Base-by-base conservation (phyloP, 108 stramenopile genomes). In the Cyclotella kingstonii region DNA sequence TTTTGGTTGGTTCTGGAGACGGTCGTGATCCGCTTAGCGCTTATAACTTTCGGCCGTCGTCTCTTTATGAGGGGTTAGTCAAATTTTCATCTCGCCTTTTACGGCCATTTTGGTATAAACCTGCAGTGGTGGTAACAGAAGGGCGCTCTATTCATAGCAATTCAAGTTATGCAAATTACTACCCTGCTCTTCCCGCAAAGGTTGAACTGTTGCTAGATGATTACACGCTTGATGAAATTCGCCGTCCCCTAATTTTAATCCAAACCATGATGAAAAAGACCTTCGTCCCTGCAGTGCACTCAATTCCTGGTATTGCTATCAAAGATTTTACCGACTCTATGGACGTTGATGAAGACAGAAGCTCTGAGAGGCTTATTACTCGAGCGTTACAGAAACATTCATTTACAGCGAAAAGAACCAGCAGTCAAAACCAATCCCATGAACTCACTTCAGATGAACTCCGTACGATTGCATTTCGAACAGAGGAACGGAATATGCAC, bases 51-150 rank as follows among this genome's bases (percentile, higher is more conserved):
- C 69, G 59, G 19, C 78, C 84, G 19, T 94, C 93, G 11, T 77
- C 79, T 14, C 78, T 94, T 28, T 77, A 81, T 67, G 77, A 89
- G 38, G 89, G 85, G n/a, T 49, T 89, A 4, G 72, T 74, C 29
- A 54, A 63, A 60, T 68, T 82, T 18, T 50, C 81, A 3, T 77
- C 86, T 25, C 84, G 95, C 29, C 75, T 90, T 4, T 49, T 96
- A 28, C 85, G 95, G 18, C 95, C 92, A 23, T 55, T 93, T 45
- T 95, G 91, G 95, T 72, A 80, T 63, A 93, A 93, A 70, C 84
- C 89, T 8, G 80, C 78, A 7, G 92, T 89, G 30, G 87, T 92
- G 15, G 89, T 90, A 7, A 92, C 89, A 1, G 91, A 91, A 61
- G 91, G 91, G 11, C 46, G 60, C 15, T 74, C 60, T 11, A 62